phyloP scores from a whole-genome alignment of 2,329 filamentous ascomycete species.

The Hymenoscyphus repandus region DNA sequence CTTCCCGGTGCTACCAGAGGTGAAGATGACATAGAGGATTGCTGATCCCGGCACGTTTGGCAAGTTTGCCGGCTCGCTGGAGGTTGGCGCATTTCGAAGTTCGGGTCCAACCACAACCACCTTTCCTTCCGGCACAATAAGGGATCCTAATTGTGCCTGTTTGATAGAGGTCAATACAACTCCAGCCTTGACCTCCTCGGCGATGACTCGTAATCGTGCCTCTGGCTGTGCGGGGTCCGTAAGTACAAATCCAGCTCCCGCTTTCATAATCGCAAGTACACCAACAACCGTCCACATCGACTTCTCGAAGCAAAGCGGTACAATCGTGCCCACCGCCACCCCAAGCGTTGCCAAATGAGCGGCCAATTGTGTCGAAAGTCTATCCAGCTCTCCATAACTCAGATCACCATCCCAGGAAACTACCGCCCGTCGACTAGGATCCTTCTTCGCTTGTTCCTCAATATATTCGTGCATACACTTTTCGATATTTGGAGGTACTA shows the following conservation, averaged over 20 bases:
- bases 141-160: not conserved
- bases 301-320: conserved; percentile 27
- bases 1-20: conserved; percentile 26
- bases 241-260: conserved; percentile 25
- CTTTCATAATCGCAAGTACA: conserved; percentile 22
- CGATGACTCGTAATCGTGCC: conserved; percentile 13
- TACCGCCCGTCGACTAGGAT: conserved; percentile 34
- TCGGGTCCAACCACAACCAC: not conserved
- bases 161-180: conserved; percentile 2
- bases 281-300: conserved; percentile 21
- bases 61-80: not conserved
- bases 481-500: conserved; percentile 37
- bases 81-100: not conserved
- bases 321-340: conserved; percentile 10
- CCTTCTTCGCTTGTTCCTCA: conserved; percentile 32
- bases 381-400: conserved; percentile 23
- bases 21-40: conserved; percentile 12
- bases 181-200: not conserved
- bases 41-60: not conserved
- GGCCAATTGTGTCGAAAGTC: conserved; percentile 19
- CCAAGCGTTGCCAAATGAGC: conserved; percentile 14
- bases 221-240: conserved; percentile 27
- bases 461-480: conserved; percentile 45
- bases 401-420: conserved; percentile 29
- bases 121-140: not conserved